A percentile compares a stretch with the other conserved stretches of the same genome.
Evolutionary conservation across 225 moss, liverwort and hornwort species (phyloP).

Genomic region (Bryum argenteum): DNA sequence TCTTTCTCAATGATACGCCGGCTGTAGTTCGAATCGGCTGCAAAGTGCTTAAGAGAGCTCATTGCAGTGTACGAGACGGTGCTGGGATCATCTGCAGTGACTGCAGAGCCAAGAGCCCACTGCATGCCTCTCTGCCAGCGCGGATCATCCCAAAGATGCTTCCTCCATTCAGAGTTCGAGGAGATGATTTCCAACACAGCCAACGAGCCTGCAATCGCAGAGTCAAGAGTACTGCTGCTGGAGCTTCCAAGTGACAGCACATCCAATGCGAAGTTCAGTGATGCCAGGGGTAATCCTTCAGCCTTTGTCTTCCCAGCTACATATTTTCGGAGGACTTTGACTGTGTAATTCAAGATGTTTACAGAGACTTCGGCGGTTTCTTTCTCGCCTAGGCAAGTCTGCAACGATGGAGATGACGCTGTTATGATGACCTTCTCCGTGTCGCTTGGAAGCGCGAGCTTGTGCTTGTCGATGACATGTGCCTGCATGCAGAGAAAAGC

Average conservation of each 20-base stretch:
- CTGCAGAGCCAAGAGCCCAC: conserved; percentile 82
- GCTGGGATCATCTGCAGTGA: conserved; percentile 61
- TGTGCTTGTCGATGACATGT: conserved; percentile 69
- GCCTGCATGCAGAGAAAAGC: conserved; percentile 59
- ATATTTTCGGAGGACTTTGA: conserved; percentile 69
- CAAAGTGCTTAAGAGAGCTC: conserved; percentile 83
- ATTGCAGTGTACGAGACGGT: conserved; percentile 77
- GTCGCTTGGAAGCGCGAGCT: conserved; percentile 71
- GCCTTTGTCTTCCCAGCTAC: conserved; percentile 56
- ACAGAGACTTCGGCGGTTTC: conserved; percentile 56
- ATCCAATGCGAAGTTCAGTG: conserved; percentile 74
- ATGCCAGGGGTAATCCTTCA: conserved; percentile 51
- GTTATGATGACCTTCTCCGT: conserved; percentile 66
- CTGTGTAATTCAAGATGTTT: conserved; percentile 65
- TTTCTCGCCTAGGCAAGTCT: conserved; percentile 65
- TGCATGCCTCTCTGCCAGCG: conserved; percentile 91
- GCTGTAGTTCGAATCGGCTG: conserved; percentile 65
- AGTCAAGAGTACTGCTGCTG: conserved; percentile 59
- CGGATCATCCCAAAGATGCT: conserved; percentile 71
- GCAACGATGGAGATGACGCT: conserved; percentile 68
- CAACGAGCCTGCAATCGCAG: conserved; percentile 73
- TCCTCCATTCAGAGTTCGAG: conserved; percentile 61
- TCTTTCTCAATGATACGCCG: conserved; percentile 72
- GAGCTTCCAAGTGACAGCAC: conserved; percentile 74
- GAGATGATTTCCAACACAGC: conserved; percentile 74